These are phyloP conservation scores for Hebeloma cylindrosporum DNA, from an alignment of 768 basidiomycete genomes.

Conservation along the genomic window DNA sequence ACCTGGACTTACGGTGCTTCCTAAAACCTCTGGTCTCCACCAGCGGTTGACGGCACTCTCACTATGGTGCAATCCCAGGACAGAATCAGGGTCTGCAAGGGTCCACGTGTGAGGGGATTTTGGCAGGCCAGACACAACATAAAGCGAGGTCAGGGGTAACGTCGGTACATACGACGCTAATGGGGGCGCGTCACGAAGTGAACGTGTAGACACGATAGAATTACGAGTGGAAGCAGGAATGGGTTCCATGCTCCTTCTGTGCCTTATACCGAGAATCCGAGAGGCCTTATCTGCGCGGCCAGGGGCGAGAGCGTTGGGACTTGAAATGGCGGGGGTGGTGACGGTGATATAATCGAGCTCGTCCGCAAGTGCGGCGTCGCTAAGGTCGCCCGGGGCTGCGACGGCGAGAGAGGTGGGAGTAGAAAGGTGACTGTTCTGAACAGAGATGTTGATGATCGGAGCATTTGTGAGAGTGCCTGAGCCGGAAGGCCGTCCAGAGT, in stretches of 20 bases:
- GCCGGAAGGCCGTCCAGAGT: constrained; percentile 25
- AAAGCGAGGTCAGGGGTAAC: constrained; percentile 77
- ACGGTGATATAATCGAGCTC: constrained; percentile 74
- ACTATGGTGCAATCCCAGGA: constrained; percentile 76
- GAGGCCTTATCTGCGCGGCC: constrained; percentile 71
- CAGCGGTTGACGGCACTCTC: constrained; percentile 86
- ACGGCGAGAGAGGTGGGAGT: constrained; percentile 23
- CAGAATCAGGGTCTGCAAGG: constrained; percentile 80
- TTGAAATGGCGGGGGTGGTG: constrained; percentile 30
- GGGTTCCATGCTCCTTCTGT: constrained; percentile 81
- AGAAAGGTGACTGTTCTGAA: constrained; percentile 31
- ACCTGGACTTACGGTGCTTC: constrained; percentile 83
- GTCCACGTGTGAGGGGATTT: constrained; percentile 92
- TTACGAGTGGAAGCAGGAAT: constrained; percentile 76
- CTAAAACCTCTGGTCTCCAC: constrained; percentile 91
- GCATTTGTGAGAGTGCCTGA: constrained; percentile 33
- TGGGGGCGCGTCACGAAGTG: constrained; percentile 55
- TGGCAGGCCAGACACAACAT: constrained; percentile 85
- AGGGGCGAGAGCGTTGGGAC: constrained; percentile 36
- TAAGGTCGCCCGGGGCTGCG: constrained; percentile 25
- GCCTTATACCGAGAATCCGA: constrained; percentile 71
- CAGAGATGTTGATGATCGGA: constrained; percentile 55
- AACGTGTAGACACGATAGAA: constrained; percentile 77
- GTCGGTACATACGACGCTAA: constrained; percentile 66
- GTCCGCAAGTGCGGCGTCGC: constrained; percentile 56